Percentiles rank a stretch among this genome's conserved stretches.
Conservation (phyloP, 179 eudicot species). For the Camellia oleifera region DNA sequence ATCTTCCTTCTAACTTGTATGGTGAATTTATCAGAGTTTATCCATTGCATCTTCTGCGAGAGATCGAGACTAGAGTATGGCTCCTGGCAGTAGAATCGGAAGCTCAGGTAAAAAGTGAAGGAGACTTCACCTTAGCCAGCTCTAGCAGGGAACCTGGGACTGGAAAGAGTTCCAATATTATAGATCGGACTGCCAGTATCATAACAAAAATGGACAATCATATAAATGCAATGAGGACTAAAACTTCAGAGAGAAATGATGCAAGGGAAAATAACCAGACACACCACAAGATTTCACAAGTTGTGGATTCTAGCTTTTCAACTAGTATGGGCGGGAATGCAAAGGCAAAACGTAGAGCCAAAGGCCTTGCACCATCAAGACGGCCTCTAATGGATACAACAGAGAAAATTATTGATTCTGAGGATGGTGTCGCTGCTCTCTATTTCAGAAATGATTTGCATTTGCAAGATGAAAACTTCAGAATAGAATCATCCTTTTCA, state of each 20-base stretch:
- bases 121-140: slow-evolving; percentile 45
- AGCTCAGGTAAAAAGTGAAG: slow-evolving; percentile 73
- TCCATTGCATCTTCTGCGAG: slow-evolving; percentile 86
- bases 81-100: slow-evolving; percentile 97
- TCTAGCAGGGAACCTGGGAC: slow-evolving; percentile 46
- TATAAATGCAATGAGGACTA: slow-evolving; percentile 46
- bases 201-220: slow-evolving; percentile 81
- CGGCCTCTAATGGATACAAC: slow-evolving; percentile 43
- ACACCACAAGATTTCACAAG: slow-evolving; percentile 44
- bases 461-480: slow-evolving; percentile 50
- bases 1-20: slow-evolving; percentile 13
- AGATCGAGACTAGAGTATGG: slow-evolving; percentile 96
- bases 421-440: slow-evolving; percentile 38
- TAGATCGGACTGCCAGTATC: slow-evolving; percentile 77
- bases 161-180: slow-evolving; percentile 59
- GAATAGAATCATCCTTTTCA: slow-evolving; percentile 62
- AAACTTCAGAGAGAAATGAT: slow-evolving; percentile 51
- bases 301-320: slow-evolving; percentile 46
- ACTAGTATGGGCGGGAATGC: slow-evolving; percentile 33
- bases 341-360: slow-evolving; percentile 73
- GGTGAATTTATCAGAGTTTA: slow-evolving; percentile 49
- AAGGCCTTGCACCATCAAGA: slow-evolving; percentile 54
- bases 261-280: slow-evolving; percentile 43
- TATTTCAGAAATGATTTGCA: slow-evolving; percentile 41
- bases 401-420: slow-evolving; percentile 54